Evolutionary conservation across 257 asterid genomes (phyloP), one percentile per base, ranked within the genome.

Genomic region (Marsdenia floribunda): DNA sequence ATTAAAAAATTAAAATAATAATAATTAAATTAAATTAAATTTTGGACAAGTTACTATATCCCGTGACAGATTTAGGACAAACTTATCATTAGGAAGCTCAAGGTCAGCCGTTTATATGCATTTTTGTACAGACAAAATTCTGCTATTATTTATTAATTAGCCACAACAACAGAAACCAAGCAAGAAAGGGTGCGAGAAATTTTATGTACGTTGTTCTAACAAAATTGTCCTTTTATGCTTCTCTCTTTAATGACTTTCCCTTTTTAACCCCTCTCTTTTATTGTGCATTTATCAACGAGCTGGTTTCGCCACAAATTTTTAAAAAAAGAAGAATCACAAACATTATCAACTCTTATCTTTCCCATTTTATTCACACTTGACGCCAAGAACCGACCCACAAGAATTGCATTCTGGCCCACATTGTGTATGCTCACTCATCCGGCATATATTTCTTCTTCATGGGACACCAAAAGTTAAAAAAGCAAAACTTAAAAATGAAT

Each of bases 361-460:
- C n/a, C 57, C 16, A 15, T 15, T 52, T 15, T 52, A 5, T 55
- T 55, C 61, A 11, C 54, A 50, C 0, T 7, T 1, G 59, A 21
- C 26, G 74, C 61, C 57, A 46, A 65, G 18, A 49, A 60, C 71
- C 76, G 75, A 24, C 69, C 86, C 75, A 75, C 73, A 76, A 64
- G 38, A 64, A 42, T 47, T 19, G 80, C 37, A 75, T 22, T 71
- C 74, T 78, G 87, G 74, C 82, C 86, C 88, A 83, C 88, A 50
- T 73, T 73, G 72, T 78, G 82, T 80, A 57, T 70, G 70, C 82
- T 47, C 74, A 72, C 74, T 71, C 79, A 77, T 71, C 75, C 79
- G 70, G 52, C 57, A 65, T 61, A 80, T 74, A 80, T 74, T 67
- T 73, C 77, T 55, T 40, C 73, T 8, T 8, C 46, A 40, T 40